These are phyloP conservation scores for Phytophthora idaei DNA, from an alignment of 352 stramenopile genomes.

Conservation along the genomic window DNA sequence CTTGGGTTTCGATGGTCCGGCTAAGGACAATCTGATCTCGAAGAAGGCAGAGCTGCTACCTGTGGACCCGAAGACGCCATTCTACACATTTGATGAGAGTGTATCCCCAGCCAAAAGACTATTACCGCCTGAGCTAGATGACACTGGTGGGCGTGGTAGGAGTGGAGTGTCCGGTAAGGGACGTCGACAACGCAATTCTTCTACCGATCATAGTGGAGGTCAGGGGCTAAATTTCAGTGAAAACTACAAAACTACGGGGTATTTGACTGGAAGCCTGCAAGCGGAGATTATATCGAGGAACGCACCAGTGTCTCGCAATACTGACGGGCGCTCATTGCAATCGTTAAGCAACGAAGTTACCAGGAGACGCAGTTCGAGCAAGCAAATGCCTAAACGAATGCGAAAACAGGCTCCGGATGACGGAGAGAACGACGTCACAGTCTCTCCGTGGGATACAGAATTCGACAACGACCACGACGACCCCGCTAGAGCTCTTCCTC, in stretches of 20 bases:
- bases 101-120: constrained; percentile 30
- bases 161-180: constrained; percentile 12
- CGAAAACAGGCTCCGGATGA: constrained; percentile 20
- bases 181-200: constrained; percentile 7
- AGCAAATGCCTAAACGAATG: background rate
- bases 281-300: constrained; percentile 14
- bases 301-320: constrained; percentile 2
- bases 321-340: background rate
- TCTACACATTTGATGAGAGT: constrained; percentile 34
- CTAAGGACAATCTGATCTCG: background rate
- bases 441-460: constrained; percentile 37
- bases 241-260: constrained; percentile 33
- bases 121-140: constrained; percentile 11
- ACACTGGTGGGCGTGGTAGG: constrained; percentile 1
- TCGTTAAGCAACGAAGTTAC: background rate
- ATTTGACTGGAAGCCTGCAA: constrained; percentile 23
- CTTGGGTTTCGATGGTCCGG: constrained; percentile 10
- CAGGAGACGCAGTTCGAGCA: constrained; percentile 1
- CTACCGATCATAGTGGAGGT: background rate
- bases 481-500: constrained; percentile 22
- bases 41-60: constrained; percentile 11
- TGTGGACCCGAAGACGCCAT: constrained; percentile 11
- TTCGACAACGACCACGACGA: constrained; percentile 31
- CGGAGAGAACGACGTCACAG: constrained; percentile 21
- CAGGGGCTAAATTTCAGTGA: constrained; percentile 16